These are phyloP conservation scores for Diplodia mutila DNA, from an alignment of 2,329 filamentous ascomycete species.

Conservation along the genomic window DNA sequence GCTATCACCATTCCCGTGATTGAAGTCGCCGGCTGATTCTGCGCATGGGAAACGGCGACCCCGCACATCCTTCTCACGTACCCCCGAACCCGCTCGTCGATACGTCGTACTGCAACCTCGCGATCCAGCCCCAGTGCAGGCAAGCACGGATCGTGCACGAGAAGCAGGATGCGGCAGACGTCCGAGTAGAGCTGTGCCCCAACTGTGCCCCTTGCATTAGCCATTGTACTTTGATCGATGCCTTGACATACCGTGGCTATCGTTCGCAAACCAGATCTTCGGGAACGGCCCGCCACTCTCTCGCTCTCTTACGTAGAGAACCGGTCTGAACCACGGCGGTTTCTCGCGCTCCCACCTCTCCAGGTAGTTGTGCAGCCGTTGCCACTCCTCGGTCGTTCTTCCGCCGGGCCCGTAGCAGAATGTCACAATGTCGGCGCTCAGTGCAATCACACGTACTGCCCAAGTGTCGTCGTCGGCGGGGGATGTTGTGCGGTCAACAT, in stretches of 20 bases:
- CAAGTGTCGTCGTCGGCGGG: slow-evolving; percentile 46
- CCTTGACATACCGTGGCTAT: neutral
- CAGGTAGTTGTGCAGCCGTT: neutral
- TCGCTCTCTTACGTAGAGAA: neutral
- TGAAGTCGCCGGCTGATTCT: neutral
- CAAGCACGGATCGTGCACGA: neutral
- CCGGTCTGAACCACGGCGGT: neutral
- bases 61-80: slow-evolving; percentile 9
- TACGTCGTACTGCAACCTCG: neutral
- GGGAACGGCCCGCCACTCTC: neutral
- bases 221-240: too few species aligned
- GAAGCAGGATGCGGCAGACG: slow-evolving; percentile 7
- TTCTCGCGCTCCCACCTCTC: neutral
- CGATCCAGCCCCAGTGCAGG: slow-evolving; percentile 2
- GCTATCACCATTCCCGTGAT: slow-evolving; percentile 10
- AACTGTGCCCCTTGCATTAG: neutral
- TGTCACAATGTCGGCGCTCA: slow-evolving; percentile 38
- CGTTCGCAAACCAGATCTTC: slow-evolving; percentile 8
- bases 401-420: neutral
- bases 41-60: neutral
- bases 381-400: neutral
- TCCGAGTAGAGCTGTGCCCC: slow-evolving; percentile 12
- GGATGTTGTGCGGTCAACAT: slow-evolving; percentile 42
- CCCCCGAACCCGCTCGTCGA: neutral
- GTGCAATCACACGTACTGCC: slow-evolving; percentile 47